These are phyloP conservation scores for Malassezia nana DNA, from an alignment of 1,284 basidiomycete species.

Conservation along the genomic window DNA sequence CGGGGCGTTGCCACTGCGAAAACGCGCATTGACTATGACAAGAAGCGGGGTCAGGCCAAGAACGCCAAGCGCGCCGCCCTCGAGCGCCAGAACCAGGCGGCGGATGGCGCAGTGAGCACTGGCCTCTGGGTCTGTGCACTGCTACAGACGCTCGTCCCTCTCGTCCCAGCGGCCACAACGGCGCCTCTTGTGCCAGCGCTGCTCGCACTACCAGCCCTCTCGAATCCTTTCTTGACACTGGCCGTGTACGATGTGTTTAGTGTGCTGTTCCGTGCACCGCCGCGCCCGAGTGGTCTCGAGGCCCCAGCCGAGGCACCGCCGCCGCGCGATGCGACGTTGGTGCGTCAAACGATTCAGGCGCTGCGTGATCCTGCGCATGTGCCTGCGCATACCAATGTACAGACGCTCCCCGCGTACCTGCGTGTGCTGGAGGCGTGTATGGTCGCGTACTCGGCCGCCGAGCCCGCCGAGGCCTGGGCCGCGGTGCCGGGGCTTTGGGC, in stretches of 20 bases:
- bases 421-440: slow-evolving; percentile 38
- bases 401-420: slow-evolving; percentile 42
- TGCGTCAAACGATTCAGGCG: slow-evolving; percentile 27
- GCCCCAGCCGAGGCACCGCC: not conserved
- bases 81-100: slow-evolving; percentile 27
- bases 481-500: slow-evolving; percentile 30
- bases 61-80: slow-evolving; percentile 34
- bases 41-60: slow-evolving; percentile 37
- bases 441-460: slow-evolving; percentile 37
- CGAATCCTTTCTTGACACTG: slow-evolving; percentile 43
- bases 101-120: slow-evolving; percentile 31
- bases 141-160: slow-evolving; percentile 30
- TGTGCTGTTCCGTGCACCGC: slow-evolving; percentile 33
- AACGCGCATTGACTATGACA: slow-evolving; percentile 36
- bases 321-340: slow-evolving; percentile 4
- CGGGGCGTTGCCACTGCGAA: slow-evolving; percentile 53
- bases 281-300: not conserved
- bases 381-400: slow-evolving; percentile 33
- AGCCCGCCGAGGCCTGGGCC: slow-evolving; percentile 27
- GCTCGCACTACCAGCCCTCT: slow-evolving; percentile 34
- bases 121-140: slow-evolving; percentile 44
- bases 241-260: slow-evolving; percentile 44
- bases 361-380: slow-evolving; percentile 27
- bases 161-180: slow-evolving; percentile 25
- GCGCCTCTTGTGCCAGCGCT: slow-evolving; percentile 23